Evolutionary conservation across 257 asterid genomes (phyloP).

Genomic region (Solanum corneliomulleri): DNA sequence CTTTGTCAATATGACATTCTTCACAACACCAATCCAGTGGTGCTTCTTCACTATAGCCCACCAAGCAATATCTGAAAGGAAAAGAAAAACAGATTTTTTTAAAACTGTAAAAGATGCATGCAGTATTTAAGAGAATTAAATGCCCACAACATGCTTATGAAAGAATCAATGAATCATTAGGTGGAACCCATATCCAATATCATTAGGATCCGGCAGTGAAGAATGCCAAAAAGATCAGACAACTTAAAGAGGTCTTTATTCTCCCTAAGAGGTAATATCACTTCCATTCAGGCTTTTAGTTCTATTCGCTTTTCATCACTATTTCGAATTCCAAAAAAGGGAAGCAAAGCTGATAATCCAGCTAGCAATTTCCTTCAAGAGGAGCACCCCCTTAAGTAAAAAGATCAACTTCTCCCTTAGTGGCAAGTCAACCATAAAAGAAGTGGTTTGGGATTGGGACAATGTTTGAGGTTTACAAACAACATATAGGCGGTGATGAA

Average conservation of each 20-base stretch:
- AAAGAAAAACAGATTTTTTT: neutral
- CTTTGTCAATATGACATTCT: conserved; percentile 18
- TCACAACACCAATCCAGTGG: conserved; percentile 38
- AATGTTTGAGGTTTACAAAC: neutral
- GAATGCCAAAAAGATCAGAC: neutral
- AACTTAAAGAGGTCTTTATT: neutral
- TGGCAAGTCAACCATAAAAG: neutral
- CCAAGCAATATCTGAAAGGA: conserved; percentile 52
- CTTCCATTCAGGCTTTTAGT: neutral
- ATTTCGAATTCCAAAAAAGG: neutral
- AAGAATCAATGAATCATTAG: neutral
- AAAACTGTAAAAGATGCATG: neutral
- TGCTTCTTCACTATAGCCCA: neutral
- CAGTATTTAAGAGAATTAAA: neutral
- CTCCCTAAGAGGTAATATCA: neutral
- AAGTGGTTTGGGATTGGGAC: neutral
- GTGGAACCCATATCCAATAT: neutral
- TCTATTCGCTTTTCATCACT: neutral
- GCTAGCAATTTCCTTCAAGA: neutral
- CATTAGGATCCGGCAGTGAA: neutral
- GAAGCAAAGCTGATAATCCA: neutral
- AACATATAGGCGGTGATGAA: neutral
- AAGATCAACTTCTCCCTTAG: neutral
- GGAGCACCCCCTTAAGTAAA: neutral
- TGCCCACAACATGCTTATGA: neutral